Evolutionary conservation across 768 basidiomycete genomes (phyloP), one percentile per base, ranked within the genome.

Genomic region (Mycena galericulata): DNA sequence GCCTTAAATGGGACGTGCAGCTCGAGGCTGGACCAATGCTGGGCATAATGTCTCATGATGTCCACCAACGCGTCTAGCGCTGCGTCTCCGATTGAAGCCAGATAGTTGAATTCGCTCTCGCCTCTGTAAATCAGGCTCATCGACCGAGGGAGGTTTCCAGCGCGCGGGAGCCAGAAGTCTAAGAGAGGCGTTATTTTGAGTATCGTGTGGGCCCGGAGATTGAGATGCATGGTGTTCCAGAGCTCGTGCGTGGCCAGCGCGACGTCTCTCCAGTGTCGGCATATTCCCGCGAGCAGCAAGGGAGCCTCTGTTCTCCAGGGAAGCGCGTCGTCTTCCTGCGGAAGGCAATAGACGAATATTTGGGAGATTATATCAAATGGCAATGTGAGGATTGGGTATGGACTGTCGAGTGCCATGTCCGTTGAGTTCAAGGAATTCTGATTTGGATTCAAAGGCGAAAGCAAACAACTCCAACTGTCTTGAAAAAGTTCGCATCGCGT

Each of bases 311-410:
- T 60, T 47, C 65, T 36, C 58, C 43, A 55, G 2, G 58, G 58
- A 3, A 55, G 26, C 24, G 59, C 58, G 27, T 60, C 51, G 22
- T 60, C 58, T 60, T 61, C 58, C 17, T 34, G 50, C 32, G 65
- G 65, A 24, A 67, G 65, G 43, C 65, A 67, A 9, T 47, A 61
- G 24, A 67, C 65, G 34, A 67, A 67, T 46, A 67, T 67, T 36
- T 54, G 58, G 20, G 50, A 36, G 2, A 55, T 55, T 20, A 67
- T 54, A 17, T 67, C 65, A 57, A 67, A 67, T 0, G 65, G 65
- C 8, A 67, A 15, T 4, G 58, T 60, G 41, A 60, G 43, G 24
- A 67, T 40, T 4, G 57, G 56, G 30, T 58, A 58, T n/a, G n/a
- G n/a, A n/a, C n/a, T 14, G 34, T 36, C 34, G 34, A 36, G 34